Conservation (phyloP, 192 early-diverging fungal species). For the Glomus cerebriforme region DNA sequence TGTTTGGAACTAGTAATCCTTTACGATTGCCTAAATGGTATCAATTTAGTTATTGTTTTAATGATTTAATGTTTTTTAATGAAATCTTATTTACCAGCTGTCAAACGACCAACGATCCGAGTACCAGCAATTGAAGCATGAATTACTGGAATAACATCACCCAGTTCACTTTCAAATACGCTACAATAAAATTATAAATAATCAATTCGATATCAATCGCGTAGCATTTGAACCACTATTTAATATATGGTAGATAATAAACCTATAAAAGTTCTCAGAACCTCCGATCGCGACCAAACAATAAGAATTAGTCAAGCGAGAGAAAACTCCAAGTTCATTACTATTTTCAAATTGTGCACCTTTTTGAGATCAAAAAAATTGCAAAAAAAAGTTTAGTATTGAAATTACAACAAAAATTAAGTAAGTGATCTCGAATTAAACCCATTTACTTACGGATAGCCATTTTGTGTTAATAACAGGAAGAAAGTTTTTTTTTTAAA, state of each 20-base stretch:
- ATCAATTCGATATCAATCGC: neutral
- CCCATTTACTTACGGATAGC: constrained; percentile 20
- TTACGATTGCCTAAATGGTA: constrained; percentile 76
- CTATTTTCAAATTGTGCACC: constrained; percentile 98
- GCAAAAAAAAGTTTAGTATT: neutral
- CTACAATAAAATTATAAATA: constrained; percentile 40
- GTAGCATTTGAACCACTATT: neutral
- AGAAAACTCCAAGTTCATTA: constrained; percentile 99
- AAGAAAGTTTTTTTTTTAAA: no score
- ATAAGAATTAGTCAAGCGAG: constrained; percentile 97
- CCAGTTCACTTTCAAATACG: constrained; percentile 94
- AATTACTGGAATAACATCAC: constrained; percentile 93
- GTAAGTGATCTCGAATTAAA: neutral
- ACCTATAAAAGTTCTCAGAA: constrained; percentile 99
- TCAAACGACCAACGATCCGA: constrained; percentile 93
- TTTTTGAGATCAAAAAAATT: constrained; percentile 24
- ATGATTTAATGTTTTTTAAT: neutral
- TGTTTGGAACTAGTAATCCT: constrained; percentile 91
- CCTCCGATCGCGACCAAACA: constrained; percentile 96
- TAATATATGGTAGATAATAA: neutral
- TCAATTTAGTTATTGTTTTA: neutral
- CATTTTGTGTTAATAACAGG: neutral
- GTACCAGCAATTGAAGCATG: constrained; percentile 97
- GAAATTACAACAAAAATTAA: neutral
- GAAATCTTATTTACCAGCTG: constrained; percentile 45